phyloP scores from a whole-genome alignment of 768 basidiomycete genomes.

The Phanerodontia chrysosporium region DNA sequence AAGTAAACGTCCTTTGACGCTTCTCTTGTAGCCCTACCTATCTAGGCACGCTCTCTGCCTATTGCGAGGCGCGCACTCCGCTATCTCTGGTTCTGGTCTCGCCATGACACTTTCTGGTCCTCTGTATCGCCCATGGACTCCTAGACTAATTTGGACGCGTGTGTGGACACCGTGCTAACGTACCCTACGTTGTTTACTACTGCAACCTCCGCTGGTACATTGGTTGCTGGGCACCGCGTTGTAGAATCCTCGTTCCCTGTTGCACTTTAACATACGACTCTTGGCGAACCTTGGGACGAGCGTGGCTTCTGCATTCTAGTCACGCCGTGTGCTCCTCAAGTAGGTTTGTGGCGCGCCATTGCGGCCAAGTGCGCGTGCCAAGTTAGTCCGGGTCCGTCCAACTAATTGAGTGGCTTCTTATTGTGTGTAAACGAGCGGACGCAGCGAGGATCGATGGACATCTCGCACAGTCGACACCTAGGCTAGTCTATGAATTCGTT shows the following conservation, averaged over 20 bases:
- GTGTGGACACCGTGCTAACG: neutral
- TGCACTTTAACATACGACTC: neutral
- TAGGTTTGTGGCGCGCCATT: no score
- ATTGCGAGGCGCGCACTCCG: neutral
- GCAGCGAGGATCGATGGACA: neutral
- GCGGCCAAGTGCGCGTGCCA: no score
- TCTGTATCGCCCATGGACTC: neutral
- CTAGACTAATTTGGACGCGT: neutral
- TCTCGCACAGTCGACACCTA: neutral
- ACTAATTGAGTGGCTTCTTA: no score
- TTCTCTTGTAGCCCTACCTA: no score
- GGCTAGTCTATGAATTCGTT: neutral
- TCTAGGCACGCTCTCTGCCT: neutral
- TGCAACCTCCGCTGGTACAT: neutral
- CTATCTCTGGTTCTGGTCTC: neutral
- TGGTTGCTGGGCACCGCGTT: neutral
- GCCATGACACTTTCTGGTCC: neutral
- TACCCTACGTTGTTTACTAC: neutral
- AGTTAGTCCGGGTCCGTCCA: no score
- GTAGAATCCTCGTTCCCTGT: neutral
- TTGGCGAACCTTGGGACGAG: neutral
- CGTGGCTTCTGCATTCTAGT: no score
- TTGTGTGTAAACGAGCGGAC: neutral
- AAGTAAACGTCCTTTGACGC: conserved; percentile 35
- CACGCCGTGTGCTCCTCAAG: no score